Evolutionary conservation across 495 filamentous ascomycete species (phyloP).

Genomic region (Annulohypoxylon moriforme): DNA sequence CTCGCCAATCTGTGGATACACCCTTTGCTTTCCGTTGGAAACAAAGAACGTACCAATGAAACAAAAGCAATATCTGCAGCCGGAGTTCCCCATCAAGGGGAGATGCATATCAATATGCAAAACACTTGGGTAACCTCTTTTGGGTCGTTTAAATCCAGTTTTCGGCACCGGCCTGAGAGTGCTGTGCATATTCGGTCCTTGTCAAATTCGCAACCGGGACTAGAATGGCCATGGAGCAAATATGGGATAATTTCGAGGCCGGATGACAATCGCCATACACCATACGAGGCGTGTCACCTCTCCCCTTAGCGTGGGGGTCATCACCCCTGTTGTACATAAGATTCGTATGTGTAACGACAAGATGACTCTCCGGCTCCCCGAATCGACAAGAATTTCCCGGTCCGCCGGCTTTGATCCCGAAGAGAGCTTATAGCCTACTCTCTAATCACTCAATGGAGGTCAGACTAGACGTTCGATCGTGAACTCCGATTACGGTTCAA

Average conservation of each 20-base stretch:
- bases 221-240: slow-evolving; percentile 17
- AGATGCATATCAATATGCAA: slow-evolving; percentile 21
- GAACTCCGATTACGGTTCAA: slow-evolving; percentile 23
- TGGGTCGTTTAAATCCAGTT: slow-evolving; percentile 16
- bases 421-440: slow-evolving; percentile 1
- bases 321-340: slow-evolving; percentile 20
- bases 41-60: slow-evolving; percentile 22
- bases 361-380: slow-evolving; percentile 28
- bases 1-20: slow-evolving; percentile 42
- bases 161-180: slow-evolving; percentile 17
- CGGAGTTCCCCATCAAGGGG: slow-evolving; percentile 5
- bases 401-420: slow-evolving; percentile 36
- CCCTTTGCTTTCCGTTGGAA: slow-evolving; percentile 5
- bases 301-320: slow-evolving; percentile 34
- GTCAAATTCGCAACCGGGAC: slow-evolving; percentile 35
- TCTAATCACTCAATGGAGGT: background rate
- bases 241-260: slow-evolving; percentile 27
- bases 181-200: slow-evolving; percentile 44
- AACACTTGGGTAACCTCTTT: slow-evolving; percentile 1
- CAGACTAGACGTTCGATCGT: slow-evolving; percentile 2
- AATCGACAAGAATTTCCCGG: slow-evolving; percentile 27
- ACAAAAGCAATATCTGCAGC: background rate
- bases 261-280: slow-evolving; percentile 18
- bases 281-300: slow-evolving; percentile 16
- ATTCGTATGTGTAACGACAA: slow-evolving; percentile 9